These are phyloP conservation scores for Coccomyxa subellipsoidea DNA, from an alignment of 163 green algal genomes.

Conservation along the genomic window DNA sequence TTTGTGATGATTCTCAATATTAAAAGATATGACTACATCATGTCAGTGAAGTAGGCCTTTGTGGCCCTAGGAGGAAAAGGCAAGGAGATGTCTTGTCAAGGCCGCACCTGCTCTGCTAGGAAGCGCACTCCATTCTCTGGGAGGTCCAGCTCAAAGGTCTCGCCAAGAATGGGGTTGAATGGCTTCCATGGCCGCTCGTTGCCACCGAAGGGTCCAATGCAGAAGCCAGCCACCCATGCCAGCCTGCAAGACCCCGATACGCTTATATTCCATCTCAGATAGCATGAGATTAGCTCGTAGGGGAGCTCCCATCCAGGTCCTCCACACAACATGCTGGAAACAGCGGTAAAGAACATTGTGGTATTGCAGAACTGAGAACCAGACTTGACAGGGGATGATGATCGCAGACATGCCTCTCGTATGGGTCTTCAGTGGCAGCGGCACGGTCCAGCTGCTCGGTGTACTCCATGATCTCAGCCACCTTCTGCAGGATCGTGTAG, in stretches of 20 bases:
- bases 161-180: constrained; percentile 97
- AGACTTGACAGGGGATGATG: too few relatives aligned
- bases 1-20: neutral
- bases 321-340: too few relatives aligned
- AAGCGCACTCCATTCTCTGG: constrained; percentile 69
- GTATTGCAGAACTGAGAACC: too few relatives aligned
- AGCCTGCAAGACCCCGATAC: constrained; percentile 70
- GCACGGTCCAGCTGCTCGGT: constrained; percentile 85
- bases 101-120: constrained; percentile 85
- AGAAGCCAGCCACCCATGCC: constrained; percentile 81
- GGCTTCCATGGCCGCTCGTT: constrained; percentile 94
- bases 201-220: constrained; percentile 83
- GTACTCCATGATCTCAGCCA: constrained; percentile 98
- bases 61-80: too few relatives aligned
- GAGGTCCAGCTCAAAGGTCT: constrained; percentile 87
- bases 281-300: too few relatives aligned
- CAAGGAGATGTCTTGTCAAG: neutral
- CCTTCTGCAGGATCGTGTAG: constrained; percentile 92
- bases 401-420: too few relatives aligned
- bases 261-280: too few relatives aligned
- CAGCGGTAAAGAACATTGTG: too few relatives aligned
- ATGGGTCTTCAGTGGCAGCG: constrained; percentile 65
- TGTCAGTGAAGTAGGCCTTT: neutral
- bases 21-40: neutral
- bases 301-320: too few relatives aligned